These are phyloP conservation scores for Dryadomyces quercus-mongolicae DNA, from an alignment of 2,329 filamentous ascomycete genomes.

Conservation along the genomic window DNA sequence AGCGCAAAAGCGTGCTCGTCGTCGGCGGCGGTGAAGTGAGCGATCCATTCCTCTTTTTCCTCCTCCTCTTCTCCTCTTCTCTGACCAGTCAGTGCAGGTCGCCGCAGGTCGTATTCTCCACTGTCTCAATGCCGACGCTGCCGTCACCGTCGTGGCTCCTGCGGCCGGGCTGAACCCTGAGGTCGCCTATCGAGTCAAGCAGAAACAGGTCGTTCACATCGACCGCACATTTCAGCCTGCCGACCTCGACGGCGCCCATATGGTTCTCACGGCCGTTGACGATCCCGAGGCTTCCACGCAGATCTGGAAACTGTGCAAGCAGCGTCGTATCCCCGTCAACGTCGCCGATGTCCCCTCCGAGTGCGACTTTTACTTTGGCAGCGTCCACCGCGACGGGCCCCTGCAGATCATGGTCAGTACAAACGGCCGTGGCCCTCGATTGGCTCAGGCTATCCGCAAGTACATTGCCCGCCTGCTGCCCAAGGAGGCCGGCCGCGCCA, in stretches of 20 bases:
- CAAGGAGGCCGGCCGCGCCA: constrained; percentile 68
- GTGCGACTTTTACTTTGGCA: constrained; percentile 98
- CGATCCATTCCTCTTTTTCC: background rate
- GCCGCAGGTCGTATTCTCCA: constrained; percentile 89
- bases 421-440: constrained; percentile 86
- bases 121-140: constrained; percentile 87
- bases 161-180: constrained; percentile 72
- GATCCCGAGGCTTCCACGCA: constrained; percentile 80
- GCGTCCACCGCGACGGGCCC: constrained; percentile 86
- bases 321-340: constrained; percentile 74
- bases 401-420: constrained; percentile 98
- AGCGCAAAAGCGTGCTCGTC: constrained; percentile 78
- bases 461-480: constrained; percentile 71
- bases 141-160: constrained; percentile 77
- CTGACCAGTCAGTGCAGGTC: constrained; percentile 45
- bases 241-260: constrained; percentile 72
- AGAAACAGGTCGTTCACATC: constrained; percentile 65
- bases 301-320: constrained; percentile 91
- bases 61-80: background rate
- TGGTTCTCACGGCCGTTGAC: constrained; percentile 90
- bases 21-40: constrained; percentile 88
- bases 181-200: constrained; percentile 67
- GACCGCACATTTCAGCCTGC: constrained; percentile 74
- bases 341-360: constrained; percentile 94
- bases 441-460: constrained; percentile 76